phyloP scores from a whole-genome alignment of 768 basidiomycete genomes.

The Harrya chromipes region DNA sequence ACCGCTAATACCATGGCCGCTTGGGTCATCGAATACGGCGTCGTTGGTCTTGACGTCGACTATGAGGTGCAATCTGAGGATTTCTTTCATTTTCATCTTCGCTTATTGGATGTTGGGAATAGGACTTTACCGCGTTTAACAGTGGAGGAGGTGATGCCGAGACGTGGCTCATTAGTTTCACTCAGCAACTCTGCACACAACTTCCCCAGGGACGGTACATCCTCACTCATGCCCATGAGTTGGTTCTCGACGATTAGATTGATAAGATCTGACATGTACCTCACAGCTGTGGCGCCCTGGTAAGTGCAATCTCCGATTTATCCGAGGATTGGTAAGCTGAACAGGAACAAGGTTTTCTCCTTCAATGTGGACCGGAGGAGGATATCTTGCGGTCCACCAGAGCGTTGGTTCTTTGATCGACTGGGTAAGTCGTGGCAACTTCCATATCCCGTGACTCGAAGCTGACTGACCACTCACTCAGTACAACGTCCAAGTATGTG shows the following conservation, averaged over 20 bases:
- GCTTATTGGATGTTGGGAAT: background rate
- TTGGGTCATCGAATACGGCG: constrained; percentile 45
- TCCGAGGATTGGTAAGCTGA: background rate
- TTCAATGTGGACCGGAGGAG: constrained; percentile 23
- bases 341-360: constrained; percentile 20
- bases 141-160: constrained; percentile 36
- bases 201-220: constrained; percentile 35
- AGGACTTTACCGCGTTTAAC: constrained; percentile 34
- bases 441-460: background rate
- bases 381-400: constrained; percentile 38
- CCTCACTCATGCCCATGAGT: constrained; percentile 35
- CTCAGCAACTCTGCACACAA: constrained; percentile 26
- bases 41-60: constrained; percentile 54
- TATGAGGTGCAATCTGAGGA: constrained; percentile 37
- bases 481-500: constrained; percentile 40
- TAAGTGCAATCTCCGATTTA: background rate
- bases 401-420: constrained; percentile 44
- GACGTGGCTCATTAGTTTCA: constrained; percentile 33
- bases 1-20: constrained; percentile 44
- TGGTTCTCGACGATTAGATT: background rate
- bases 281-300: constrained; percentile 20
- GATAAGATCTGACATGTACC: background rate
- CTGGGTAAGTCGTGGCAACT: constrained; percentile 32
- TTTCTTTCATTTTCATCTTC: background rate
- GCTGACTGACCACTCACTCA: constrained; percentile 1